These are phyloP conservation scores for Eruca vesicaria DNA, from an alignment of 441 rosid species.

Conservation along the genomic window DNA sequence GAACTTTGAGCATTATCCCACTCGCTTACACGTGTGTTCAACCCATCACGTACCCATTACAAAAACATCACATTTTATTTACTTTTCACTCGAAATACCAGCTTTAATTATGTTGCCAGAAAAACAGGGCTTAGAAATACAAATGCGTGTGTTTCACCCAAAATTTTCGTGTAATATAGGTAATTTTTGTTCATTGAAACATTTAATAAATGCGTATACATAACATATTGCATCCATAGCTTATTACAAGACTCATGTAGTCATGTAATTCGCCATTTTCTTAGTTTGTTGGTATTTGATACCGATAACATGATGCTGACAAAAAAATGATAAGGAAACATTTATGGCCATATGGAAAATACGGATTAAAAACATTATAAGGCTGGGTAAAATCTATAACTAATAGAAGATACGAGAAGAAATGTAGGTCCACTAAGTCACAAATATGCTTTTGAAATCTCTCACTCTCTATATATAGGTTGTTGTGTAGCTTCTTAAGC, in stretches of 20 bases:
- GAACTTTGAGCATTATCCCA: conserved; percentile 4
- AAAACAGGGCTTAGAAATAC: too few relatives aligned
- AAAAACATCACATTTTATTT: background rate
- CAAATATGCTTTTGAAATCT: conserved; percentile 19
- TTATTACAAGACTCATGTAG: too few relatives aligned
- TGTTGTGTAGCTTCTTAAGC: conserved; percentile 30
- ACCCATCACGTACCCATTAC: background rate
- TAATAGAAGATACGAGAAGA: conserved; percentile 29
- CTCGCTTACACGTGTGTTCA: conserved; percentile 15
- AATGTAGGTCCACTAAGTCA: conserved; percentile 33
- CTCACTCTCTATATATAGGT: conserved; percentile 30
- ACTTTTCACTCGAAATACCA: background rate
- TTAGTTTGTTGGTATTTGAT: background rate
- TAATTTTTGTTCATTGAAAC: too few relatives aligned
- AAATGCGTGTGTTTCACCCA: too few relatives aligned
- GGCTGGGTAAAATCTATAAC: background rate
- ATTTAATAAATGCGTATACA: too few relatives aligned
- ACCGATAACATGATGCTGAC: too few relatives aligned
- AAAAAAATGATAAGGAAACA: background rate
- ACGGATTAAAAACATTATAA: background rate
- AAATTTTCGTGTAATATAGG: too few relatives aligned
- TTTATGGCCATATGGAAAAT: background rate
- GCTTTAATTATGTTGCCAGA: too few relatives aligned
- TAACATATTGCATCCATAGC: too few relatives aligned
- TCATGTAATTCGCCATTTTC: background rate